Conservation (phyloP, 495 filamentous ascomycete genomes). For the Tuber aestivum region DNA sequence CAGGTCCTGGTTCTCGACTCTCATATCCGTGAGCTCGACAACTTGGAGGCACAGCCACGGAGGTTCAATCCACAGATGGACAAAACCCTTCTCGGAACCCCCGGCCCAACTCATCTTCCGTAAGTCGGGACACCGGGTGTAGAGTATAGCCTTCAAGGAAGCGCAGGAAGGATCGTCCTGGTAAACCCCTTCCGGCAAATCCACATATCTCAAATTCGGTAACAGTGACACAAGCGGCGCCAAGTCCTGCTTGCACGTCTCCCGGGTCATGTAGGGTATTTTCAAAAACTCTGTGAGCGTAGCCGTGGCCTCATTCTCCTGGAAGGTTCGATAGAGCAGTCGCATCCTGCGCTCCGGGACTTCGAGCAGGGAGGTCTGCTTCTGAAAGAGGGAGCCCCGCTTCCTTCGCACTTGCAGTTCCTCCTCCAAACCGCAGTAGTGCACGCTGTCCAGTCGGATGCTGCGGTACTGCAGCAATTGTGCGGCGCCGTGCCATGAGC, state of each 20-base stretch:
- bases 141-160: constrained; percentile 73
- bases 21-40: constrained; percentile 65
- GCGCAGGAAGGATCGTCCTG: constrained; percentile 67
- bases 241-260: constrained; percentile 74
- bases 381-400: constrained; percentile 66
- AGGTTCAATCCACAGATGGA: constrained; percentile 56
- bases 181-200: constrained; percentile 82
- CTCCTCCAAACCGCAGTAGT: constrained; percentile 86
- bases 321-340: constrained; percentile 71
- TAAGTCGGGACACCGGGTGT: constrained; percentile 72
- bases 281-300: constrained; percentile 68
- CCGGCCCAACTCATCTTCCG: constrained; percentile 78
- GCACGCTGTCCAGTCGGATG: constrained; percentile 87
- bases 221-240: constrained; percentile 78
- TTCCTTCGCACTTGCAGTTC: constrained; percentile 70
- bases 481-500: constrained; percentile 54
- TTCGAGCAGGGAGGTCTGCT: constrained; percentile 66
- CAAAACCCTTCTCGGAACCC: constrained; percentile 73
- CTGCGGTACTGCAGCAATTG: constrained; percentile 62
- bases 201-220: constrained; percentile 82
- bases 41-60: constrained; percentile 76
- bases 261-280: constrained; percentile 93
- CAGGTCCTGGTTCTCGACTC: constrained; percentile 64
- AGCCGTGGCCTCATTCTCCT: constrained; percentile 63
- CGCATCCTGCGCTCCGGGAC: constrained; percentile 67